These are phyloP conservation scores for Sugiyamaella japonica DNA, from an alignment of 1,139 yeast species.

Conservation along the genomic window DNA sequence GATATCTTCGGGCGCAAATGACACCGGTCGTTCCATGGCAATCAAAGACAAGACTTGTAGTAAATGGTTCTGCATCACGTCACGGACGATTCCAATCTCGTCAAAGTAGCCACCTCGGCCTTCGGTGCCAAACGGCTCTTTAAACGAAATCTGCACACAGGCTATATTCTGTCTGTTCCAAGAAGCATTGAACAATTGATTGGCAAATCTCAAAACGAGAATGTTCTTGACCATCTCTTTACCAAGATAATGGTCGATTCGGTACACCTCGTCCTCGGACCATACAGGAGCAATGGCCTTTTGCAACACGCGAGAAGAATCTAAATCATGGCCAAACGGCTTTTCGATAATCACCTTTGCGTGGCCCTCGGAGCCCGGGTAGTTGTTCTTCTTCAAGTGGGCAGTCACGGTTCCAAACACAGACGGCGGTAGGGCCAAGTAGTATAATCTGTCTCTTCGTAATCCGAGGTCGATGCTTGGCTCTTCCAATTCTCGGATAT, in stretches of 20 bases:
- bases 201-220: slow-evolving; percentile 84
- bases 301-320: slow-evolving; percentile 75
- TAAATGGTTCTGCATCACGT: slow-evolving; percentile 97
- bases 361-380: slow-evolving; percentile 61
- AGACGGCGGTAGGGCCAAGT: slow-evolving; percentile 93
- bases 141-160: slow-evolving; percentile 83
- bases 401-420: slow-evolving; percentile 79
- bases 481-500: slow-evolving; percentile 60
- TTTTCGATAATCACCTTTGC: slow-evolving; percentile 90
- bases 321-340: slow-evolving; percentile 94
- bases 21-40: slow-evolving; percentile 94
- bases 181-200: slow-evolving; percentile 75
- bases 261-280: slow-evolving; percentile 85
- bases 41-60: slow-evolving; percentile 87
- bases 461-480: slow-evolving; percentile 38
- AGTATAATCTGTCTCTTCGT: slow-evolving; percentile 65
- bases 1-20: slow-evolving; percentile 86
- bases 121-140: slow-evolving; percentile 97
- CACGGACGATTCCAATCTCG: slow-evolving; percentile 91
- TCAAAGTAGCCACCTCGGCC: slow-evolving; percentile 99
- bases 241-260: slow-evolving; percentile 97
- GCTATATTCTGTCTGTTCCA: slow-evolving; percentile 83
- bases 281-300: slow-evolving; percentile 76
- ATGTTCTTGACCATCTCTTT: slow-evolving; percentile 97
- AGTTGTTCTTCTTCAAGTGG: slow-evolving; percentile 66